These are phyloP conservation scores for Ganoderma meredithae DNA, from an alignment of 1,284 basidiomycete species.

Conservation along the genomic window DNA sequence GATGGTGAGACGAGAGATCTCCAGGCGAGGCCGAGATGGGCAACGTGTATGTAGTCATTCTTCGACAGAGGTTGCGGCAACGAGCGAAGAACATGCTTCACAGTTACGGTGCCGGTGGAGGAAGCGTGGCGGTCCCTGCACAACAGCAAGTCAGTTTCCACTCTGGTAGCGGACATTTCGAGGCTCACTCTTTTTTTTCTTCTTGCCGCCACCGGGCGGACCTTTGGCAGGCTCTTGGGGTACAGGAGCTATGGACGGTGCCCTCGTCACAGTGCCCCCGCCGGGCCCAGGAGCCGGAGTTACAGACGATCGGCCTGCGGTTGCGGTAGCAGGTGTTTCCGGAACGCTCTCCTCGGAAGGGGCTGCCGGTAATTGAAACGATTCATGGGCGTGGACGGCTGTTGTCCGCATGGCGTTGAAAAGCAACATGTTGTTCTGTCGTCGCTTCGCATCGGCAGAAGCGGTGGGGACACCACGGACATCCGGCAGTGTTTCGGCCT, in stretches of 20 bases:
- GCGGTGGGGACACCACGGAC: constrained; percentile 23
- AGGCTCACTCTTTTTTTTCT: constrained; percentile 70
- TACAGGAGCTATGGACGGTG: constrained; percentile 45
- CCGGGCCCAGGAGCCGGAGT: constrained; percentile 62
- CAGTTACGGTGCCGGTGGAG: constrained; percentile 17
- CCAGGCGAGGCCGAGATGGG: background rate
- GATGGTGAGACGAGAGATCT: background rate
- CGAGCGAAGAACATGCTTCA: background rate
- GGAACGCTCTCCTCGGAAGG: constrained; percentile 45
- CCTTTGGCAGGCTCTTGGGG: constrained; percentile 57
- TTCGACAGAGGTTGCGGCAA: background rate
- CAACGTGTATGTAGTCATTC: background rate
- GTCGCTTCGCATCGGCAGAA: constrained; percentile 44
- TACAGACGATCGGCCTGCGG: constrained; percentile 50
- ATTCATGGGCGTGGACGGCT: constrained; percentile 66
- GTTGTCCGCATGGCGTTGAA: constrained; percentile 80
- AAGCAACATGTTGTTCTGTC: constrained; percentile 71
- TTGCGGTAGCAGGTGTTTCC: constrained; percentile 51
- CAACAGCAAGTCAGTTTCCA: constrained; percentile 11
- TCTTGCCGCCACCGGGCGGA: constrained; percentile 63
- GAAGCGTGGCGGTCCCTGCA: constrained; percentile 33
- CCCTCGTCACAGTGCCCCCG: constrained; percentile 50
- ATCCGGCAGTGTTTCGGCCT: constrained; percentile 30
- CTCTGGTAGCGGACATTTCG: background rate
- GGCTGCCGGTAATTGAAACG: constrained; percentile 46